Percentiles rank a stretch among this genome's conserved stretches.
Evolutionary conservation across 164 flowering plant genomes (phyloP).

Genomic region (Nelumbo lutea): DNA sequence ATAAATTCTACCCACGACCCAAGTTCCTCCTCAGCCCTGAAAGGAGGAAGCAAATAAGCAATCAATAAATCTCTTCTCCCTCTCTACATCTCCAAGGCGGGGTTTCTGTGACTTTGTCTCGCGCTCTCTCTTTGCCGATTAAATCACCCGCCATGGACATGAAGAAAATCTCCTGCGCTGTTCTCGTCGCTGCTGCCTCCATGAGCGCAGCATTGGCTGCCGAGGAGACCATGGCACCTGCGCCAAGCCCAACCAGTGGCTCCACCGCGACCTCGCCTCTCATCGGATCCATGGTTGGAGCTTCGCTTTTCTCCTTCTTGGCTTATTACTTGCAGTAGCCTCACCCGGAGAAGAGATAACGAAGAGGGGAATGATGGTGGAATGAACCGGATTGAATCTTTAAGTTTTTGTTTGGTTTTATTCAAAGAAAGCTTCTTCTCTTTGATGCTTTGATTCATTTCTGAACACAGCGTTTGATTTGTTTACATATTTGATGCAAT

Average conservation of each 20-base stretch:
- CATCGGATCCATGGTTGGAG: constrained; percentile 30
- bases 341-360: neutral
- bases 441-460: too few species aligned
- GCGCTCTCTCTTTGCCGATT: neutral
- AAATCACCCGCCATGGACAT: constrained; percentile 34
- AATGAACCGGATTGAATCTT: too few species aligned
- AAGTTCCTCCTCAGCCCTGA: constrained; percentile 17
- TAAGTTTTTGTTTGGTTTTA: too few species aligned
- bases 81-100: constrained; percentile 4
- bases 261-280: constrained; percentile 18
- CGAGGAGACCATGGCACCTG: constrained; percentile 3
- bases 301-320: constrained; percentile 33
- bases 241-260: constrained; percentile 17
- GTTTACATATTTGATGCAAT: too few species aligned
- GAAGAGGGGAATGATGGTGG: neutral
- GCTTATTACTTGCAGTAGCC: constrained; percentile 29
- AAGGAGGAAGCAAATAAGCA: neutral
- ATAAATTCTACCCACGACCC: constrained; percentile 13
- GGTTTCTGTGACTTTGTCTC: constrained; percentile 2
- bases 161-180: constrained; percentile 49
- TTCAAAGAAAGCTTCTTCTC: too few species aligned
- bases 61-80: neutral
- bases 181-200: constrained; percentile 45
- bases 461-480: too few species aligned
- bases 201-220: constrained; percentile 30